Conservation (phyloP, 768 basidiomycete genomes). For the Leccinum longicurvipes region DNA sequence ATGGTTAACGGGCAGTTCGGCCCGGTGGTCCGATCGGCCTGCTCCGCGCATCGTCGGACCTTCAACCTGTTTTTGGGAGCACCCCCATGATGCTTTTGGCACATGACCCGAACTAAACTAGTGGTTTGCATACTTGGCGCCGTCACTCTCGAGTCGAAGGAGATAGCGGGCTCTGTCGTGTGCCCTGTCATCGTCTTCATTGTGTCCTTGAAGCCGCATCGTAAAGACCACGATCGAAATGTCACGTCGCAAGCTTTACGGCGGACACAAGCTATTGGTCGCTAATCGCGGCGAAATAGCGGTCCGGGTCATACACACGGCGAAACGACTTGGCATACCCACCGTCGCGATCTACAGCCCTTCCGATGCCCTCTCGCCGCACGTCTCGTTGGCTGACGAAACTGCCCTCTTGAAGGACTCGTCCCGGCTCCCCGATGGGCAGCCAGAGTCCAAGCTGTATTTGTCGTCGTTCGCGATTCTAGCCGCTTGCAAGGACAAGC, state of each 20-base stretch:
- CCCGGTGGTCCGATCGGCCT: background rate
- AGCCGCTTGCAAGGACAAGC: slow-evolving; percentile 37
- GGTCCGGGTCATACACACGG: slow-evolving; percentile 57
- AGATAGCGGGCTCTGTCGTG: background rate
- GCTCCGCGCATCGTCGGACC: background rate
- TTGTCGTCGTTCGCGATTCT: slow-evolving; percentile 38
- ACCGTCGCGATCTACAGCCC: slow-evolving; percentile 60
- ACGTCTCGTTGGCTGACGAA: slow-evolving; percentile 56
- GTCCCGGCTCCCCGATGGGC: background rate
- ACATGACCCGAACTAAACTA: background rate
- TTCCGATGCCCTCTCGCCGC: slow-evolving; percentile 55
- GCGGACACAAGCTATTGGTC: slow-evolving; percentile 52
- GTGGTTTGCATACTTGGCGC: background rate
- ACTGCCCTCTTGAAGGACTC: slow-evolving; percentile 35
- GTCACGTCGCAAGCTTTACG: slow-evolving; percentile 15
- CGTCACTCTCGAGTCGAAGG: background rate
- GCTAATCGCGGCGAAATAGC: slow-evolving; percentile 77
- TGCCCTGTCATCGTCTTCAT: background rate
- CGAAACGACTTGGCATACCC: slow-evolving; percentile 45
- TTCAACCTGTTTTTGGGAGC: too few relatives aligned
- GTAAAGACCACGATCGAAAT: background rate
- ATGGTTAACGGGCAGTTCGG: background rate
- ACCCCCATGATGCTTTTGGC: background rate
- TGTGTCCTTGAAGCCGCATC: background rate
- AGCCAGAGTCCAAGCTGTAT: slow-evolving; percentile 45